Conservation (phyloP, 2,329 filamentous ascomycete species). For the Huntiella abstrusa region DNA sequence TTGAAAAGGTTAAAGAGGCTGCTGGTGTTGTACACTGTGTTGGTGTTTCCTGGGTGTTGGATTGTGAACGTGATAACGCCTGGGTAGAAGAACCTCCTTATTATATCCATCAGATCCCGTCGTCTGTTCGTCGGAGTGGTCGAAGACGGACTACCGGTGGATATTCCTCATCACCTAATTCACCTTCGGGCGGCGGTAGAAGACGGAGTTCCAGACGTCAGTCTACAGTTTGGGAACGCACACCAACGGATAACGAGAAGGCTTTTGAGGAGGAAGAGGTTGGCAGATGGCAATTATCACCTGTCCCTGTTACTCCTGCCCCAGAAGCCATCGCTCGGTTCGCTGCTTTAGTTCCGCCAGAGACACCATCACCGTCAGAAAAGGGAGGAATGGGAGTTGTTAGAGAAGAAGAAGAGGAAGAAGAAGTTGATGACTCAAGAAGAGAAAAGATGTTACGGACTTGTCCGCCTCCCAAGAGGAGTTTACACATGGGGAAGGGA, state of each 20-base stretch:
- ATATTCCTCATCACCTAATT: slow-evolving; percentile 22
- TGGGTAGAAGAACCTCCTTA: slow-evolving; percentile 61
- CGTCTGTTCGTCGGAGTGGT: slow-evolving; percentile 48
- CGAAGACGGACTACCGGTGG: slow-evolving; percentile 64
- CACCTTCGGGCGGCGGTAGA: slow-evolving; percentile 31
- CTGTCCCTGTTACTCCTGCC: slow-evolving; percentile 38
- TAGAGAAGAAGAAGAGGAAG: slow-evolving; percentile 25
- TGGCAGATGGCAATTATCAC: slow-evolving; percentile 31
- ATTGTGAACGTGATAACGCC: slow-evolving; percentile 58
- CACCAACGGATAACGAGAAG: slow-evolving; percentile 25
- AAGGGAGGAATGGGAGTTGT: slow-evolving; percentile 15
- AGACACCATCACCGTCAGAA: slow-evolving; percentile 23
- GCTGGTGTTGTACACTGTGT: slow-evolving; percentile 67
- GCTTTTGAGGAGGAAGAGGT: slow-evolving; percentile 19
- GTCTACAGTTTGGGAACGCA: slow-evolving; percentile 35
- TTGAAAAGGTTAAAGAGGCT: slow-evolving; percentile 61
- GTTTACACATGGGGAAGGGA: not conserved
- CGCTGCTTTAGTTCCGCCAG: slow-evolving; percentile 29
- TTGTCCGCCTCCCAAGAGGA: slow-evolving; percentile 15
- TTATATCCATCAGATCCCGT: slow-evolving; percentile 38
- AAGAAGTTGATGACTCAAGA: slow-evolving; percentile 20
- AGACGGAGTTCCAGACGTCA: slow-evolving; percentile 29
- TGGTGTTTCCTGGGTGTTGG: slow-evolving; percentile 72
- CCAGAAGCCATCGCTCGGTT: slow-evolving; percentile 35
- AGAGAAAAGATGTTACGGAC: slow-evolving; percentile 17